These are phyloP conservation scores for Nannizziopsis barbatae DNA, from an alignment of 2,329 filamentous ascomycete species.

Conservation along the genomic window DNA sequence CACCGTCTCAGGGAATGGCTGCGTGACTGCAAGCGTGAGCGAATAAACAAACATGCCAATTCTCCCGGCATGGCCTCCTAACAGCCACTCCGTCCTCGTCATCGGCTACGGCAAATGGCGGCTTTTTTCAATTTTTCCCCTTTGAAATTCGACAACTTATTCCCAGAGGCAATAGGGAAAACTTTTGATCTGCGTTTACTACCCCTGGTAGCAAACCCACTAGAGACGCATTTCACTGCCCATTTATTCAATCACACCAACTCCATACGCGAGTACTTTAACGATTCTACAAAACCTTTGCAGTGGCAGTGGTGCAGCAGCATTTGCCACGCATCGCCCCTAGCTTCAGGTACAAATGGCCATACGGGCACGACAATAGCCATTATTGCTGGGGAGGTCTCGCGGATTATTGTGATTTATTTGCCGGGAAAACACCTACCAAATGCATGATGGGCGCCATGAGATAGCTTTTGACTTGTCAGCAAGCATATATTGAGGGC, in stretches of 20 bases:
- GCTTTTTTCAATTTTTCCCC: slow-evolving; percentile 17
- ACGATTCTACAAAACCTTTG: not conserved
- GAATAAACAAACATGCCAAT: slow-evolving; percentile 1
- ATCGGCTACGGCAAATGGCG: slow-evolving; percentile 3
- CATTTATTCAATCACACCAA: not conserved
- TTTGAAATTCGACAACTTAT: slow-evolving; percentile 22
- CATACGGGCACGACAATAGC: not conserved
- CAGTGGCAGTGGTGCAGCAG: slow-evolving; percentile 10
- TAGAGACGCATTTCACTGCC: not conserved
- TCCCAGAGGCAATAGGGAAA: slow-evolving; percentile 9
- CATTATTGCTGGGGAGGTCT: not conserved
- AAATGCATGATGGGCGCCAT: slow-evolving; percentile 21
- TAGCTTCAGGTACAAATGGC: not conserved
- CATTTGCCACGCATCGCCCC: slow-evolving; percentile 5
- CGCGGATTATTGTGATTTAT: not conserved
- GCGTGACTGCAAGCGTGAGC: slow-evolving; percentile 2
- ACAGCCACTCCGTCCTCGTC: slow-evolving; percentile 5
- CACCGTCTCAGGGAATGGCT: not conserved
- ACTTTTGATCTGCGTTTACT: slow-evolving; percentile 5
- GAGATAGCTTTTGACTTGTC: slow-evolving; percentile 25
- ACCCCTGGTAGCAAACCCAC: slow-evolving; percentile 3
- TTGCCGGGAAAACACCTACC: slow-evolving; percentile 1
- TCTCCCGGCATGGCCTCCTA: not conserved
- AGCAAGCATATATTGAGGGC: slow-evolving; percentile 25
- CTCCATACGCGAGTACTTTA: not conserved